A percentile compares a stretch with the other conserved stretches of the same genome.
These are phyloP conservation scores for Phalaenopsis equestris DNA, from an alignment of 106 monocot genomes.

Conservation along the genomic window DNA sequence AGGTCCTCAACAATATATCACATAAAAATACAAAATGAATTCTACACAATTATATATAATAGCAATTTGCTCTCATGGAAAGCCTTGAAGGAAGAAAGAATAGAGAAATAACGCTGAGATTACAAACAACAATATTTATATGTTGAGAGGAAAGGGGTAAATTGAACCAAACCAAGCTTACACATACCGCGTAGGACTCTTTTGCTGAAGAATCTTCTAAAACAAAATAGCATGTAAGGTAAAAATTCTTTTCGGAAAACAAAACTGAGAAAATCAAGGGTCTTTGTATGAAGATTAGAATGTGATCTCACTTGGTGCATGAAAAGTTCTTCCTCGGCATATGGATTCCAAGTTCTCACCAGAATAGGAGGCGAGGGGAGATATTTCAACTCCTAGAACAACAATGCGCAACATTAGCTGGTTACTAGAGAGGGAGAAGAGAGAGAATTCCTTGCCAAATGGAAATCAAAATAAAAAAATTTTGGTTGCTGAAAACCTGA, in stretches of 20 bases:
- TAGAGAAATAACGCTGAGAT: not conserved
- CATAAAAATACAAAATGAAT: too few relatives aligned
- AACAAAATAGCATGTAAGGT: not conserved
- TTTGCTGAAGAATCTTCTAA: too few relatives aligned
- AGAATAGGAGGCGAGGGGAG: slow-evolving; percentile 79
- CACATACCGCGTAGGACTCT: not conserved
- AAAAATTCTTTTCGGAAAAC: not conserved
- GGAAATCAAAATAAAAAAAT: too few relatives aligned
- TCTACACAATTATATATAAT: too few relatives aligned
- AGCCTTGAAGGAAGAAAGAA: not conserved
- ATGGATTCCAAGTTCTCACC: slow-evolving; percentile 92
- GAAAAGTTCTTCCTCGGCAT: slow-evolving; percentile 94
- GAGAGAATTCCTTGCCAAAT: too few relatives aligned
- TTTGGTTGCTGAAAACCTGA: too few relatives aligned
- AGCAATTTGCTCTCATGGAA: too few relatives aligned
- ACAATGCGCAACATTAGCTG: not conserved
- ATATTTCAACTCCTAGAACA: slow-evolving; percentile 78
- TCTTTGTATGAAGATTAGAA: slow-evolving; percentile 20
- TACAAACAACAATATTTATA: not conserved
- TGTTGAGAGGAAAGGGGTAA: not conserved
- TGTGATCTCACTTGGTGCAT: slow-evolving; percentile 86
- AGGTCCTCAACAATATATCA: too few relatives aligned
- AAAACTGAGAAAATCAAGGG: not conserved
- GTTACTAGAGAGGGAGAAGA: not conserved
- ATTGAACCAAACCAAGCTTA: not conserved